These are phyloP conservation scores for Cyphellophora attinorum DNA, from an alignment of 2,329 filamentous ascomycete species.

Conservation along the genomic window DNA sequence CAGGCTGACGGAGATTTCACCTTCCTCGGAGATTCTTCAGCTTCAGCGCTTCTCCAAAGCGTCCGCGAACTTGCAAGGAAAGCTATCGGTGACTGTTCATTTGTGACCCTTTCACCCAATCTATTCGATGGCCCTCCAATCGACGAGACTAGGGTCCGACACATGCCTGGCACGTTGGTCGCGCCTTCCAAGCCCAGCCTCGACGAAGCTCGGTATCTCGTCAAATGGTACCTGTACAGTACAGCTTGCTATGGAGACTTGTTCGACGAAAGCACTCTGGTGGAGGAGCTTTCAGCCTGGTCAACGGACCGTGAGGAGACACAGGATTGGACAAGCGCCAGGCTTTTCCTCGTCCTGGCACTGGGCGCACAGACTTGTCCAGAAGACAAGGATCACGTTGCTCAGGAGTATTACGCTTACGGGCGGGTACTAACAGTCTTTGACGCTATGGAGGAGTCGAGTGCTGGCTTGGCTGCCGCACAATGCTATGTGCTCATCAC, in stretches of 20 bases:
- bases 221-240: conserved; percentile 23
- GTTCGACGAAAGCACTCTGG: conserved; percentile 24
- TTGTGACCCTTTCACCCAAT: conserved; percentile 27
- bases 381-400: conserved; percentile 24
- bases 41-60: conserved; percentile 41
- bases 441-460: conserved; percentile 29
- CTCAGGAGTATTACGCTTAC: conserved; percentile 26
- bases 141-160: neutral
- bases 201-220: conserved; percentile 20
- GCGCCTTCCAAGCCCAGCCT: neutral
- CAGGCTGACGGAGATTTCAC: conserved; percentile 40
- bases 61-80: conserved; percentile 38
- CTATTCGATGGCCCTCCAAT: conserved; percentile 25
- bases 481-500: conserved; percentile 27
- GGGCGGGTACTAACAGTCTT: conserved; percentile 25
- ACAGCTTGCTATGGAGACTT: conserved; percentile 23
- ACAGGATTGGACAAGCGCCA: conserved; percentile 21
- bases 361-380: conserved; percentile 32
- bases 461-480: conserved; percentile 33
- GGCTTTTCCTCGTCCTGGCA: conserved; percentile 40
- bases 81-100: conserved; percentile 29
- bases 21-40: conserved; percentile 44
- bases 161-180: neutral
- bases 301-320: conserved; percentile 18
- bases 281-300: conserved; percentile 21